Evolutionary conservation across 371 early-diverging fungal species (phyloP), one percentile per base, ranked within the genome.

Genomic region (Mucor racemosus): DNA sequence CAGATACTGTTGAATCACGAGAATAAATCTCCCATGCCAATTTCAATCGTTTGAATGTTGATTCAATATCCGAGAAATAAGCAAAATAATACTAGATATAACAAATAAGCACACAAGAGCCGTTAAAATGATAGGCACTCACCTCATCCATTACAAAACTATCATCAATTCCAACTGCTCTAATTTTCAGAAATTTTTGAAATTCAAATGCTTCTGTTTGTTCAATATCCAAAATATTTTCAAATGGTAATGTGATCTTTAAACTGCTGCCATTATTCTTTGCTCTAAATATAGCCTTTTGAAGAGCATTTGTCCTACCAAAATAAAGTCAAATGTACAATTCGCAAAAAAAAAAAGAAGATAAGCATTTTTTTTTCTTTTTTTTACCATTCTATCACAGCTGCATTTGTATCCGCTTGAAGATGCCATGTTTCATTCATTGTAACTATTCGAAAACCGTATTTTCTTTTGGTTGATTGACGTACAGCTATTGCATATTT

Each of bases 81-180:
- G 90, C 84, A 71, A 92, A 92, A 54, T 86, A 89, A 57, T 90
- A 91, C 90, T 90, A 73, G 17, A 26, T 26, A 9, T 8, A 14
- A 9, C 9, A 8, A 60, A 62, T 21, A 1, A 50, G 10, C 7
- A 21, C 17, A 33, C 11, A 11, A 38, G 5, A 38, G 3, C 8
- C 19, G 7, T 14, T 6, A 31, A n/a, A 50, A 38, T 5, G n/a
- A 40, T 34, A 56, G 1, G 7, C 9, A 35, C 31, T 17, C 21
- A 88, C 88, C 79, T 91, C 92, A 68, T 92, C 92, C 64, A 86
- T 73, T 9, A 86, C 84, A 75, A 80, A 83, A 15, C 76, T 76
- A 53, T 88, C 89, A 26, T 85, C 87, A 53, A 79, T 78, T 21
- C 87, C 91, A 17, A 87, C 83, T 15, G 87, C 86, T 58, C 82